These are phyloP conservation scores for Calonectria pseudoturangicola DNA, from an alignment of 2,329 filamentous ascomycete species.

Conservation along the genomic window DNA sequence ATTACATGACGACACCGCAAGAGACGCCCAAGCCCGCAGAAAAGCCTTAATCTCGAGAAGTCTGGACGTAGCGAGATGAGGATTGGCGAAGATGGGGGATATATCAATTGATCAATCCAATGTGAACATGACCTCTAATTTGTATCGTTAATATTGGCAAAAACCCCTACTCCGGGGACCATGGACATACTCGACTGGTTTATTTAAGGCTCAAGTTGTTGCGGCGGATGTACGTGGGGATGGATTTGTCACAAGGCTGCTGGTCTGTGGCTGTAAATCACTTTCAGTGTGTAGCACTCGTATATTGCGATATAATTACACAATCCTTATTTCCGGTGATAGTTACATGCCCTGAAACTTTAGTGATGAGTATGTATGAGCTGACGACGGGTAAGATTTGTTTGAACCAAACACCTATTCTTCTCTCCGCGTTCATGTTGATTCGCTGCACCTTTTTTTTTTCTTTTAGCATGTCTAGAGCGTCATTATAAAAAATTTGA, in stretches of 20 bases:
- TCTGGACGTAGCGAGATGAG: constrained; percentile 8
- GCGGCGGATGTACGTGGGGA: neutral
- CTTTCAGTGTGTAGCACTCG: neutral
- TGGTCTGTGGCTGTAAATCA: neutral
- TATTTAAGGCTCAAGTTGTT: neutral
- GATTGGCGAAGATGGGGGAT: neutral
- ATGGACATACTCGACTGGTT: neutral
- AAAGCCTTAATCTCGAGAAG: constrained; percentile 5
- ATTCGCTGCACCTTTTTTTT: neutral
- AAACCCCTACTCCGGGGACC: neutral
- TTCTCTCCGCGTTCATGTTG: neutral
- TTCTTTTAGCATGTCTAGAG: neutral
- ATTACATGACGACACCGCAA: constrained; percentile 36
- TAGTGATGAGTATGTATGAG: neutral
- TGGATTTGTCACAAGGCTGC: neutral
- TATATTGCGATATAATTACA: neutral
- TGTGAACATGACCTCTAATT: neutral
- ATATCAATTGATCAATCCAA: constrained; percentile 2
- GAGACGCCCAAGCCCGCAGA: constrained; percentile 41
- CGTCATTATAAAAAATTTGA: neutral
- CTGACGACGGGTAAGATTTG: neutral
- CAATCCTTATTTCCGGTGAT: neutral
- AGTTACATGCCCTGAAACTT: neutral
- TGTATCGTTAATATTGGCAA: neutral
- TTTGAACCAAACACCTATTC: neutral